phyloP scores from a whole-genome alignment of 768 basidiomycete genomes.

The Amanita thiersii region DNA sequence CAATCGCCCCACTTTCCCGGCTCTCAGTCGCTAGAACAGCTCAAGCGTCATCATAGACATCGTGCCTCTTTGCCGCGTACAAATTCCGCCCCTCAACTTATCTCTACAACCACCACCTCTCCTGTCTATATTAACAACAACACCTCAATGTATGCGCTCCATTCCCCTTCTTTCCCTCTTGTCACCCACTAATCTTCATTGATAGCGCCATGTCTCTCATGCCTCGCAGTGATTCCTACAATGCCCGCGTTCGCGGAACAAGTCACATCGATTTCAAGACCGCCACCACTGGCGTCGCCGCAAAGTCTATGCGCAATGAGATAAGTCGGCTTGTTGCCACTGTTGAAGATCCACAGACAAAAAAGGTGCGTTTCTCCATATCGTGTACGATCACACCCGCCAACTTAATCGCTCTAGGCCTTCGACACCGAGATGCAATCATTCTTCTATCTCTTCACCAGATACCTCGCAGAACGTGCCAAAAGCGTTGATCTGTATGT shows the following conservation, averaged over 20 bases:
- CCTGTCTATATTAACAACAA: conserved; percentile 46
- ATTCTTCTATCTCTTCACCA: conserved; percentile 94
- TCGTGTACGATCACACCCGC: conserved; percentile 12
- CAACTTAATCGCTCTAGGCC: conserved; percentile 35
- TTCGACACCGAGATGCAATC: conserved; percentile 96
- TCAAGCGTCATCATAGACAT: conserved; percentile 60
- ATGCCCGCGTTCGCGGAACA: conserved; percentile 65
- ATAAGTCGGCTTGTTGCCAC: conserved; percentile 87
- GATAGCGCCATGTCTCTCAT: conserved; percentile 44
- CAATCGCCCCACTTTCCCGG: conserved; percentile 11
- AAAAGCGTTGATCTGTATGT: conserved; percentile 81
- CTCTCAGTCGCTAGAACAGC: conserved; percentile 23
- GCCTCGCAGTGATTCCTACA: conserved; percentile 62
- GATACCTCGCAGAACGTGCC: conserved; percentile 85
- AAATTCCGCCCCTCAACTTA: conserved; percentile 47
- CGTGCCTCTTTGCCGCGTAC: conserved; percentile 35
- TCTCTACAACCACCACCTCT: conserved; percentile 57
- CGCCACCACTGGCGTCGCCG: conserved; percentile 89
- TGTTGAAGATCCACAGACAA: conserved; percentile 70
- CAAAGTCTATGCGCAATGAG: conserved; percentile 98
- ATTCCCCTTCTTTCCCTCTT: conserved; percentile 12
- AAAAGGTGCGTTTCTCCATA: conserved; percentile 50
- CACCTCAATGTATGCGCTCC: conserved; percentile 25
- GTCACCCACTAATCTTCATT: conserved; percentile 12
- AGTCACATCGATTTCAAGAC: conserved; percentile 95